Evolutionary conservation across 352 stramenopile species (phyloP).

Genomic region (Globisporangium abappressorium): DNA sequence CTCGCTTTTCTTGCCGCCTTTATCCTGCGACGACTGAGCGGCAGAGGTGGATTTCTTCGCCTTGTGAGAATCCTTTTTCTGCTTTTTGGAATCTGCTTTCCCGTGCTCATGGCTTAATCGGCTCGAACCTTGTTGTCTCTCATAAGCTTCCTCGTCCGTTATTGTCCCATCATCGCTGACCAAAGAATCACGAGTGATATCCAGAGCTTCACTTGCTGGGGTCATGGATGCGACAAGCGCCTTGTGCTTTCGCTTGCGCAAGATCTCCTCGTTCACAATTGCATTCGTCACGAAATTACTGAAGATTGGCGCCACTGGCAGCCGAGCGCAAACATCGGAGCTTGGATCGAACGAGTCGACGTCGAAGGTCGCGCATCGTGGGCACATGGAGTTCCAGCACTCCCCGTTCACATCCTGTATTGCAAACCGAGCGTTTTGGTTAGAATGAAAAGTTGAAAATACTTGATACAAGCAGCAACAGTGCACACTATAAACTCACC

Average conservation of each 20-base stretch:
- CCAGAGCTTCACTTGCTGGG: neutral
- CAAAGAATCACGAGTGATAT: constrained; percentile 13
- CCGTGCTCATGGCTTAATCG: constrained; percentile 18
- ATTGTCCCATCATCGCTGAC: constrained; percentile 15
- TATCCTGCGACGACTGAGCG: constrained; percentile 23
- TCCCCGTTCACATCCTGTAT: constrained; percentile 50
- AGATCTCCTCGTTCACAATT: constrained; percentile 32
- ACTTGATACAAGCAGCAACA: neutral
- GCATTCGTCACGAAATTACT: constrained; percentile 53
- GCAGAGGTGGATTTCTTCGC: constrained; percentile 8
- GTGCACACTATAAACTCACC: constrained; percentile 26
- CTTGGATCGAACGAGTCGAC: constrained; percentile 46
- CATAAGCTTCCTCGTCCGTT: constrained; percentile 11
- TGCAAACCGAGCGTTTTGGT: constrained; percentile 1
- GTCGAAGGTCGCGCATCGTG: constrained; percentile 66
- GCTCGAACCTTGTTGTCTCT: constrained; percentile 12
- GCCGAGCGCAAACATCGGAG: constrained; percentile 43
- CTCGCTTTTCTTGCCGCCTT: constrained; percentile 35
- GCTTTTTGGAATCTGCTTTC: constrained; percentile 35
- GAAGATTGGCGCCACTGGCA: constrained; percentile 50
- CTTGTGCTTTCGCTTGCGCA: constrained; percentile 53
- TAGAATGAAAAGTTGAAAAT: neutral
- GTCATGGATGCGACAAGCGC: constrained; percentile 10
- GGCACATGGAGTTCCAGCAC: constrained; percentile 80
- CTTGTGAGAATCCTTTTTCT: constrained; percentile 41